Conservation (phyloP, 441 rosid species). For the Melastoma candidum region DNA sequence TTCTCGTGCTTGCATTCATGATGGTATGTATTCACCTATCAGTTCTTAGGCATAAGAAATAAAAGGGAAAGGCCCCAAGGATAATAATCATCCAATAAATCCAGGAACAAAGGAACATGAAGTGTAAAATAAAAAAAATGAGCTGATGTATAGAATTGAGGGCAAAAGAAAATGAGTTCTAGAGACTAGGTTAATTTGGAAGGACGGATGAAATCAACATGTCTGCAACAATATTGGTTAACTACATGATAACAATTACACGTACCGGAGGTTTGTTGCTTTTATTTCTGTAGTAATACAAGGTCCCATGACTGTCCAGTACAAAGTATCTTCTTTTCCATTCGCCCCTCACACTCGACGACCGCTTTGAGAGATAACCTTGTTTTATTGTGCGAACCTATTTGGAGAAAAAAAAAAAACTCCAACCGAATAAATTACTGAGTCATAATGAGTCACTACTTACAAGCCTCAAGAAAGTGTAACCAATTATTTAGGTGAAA, state of each 20-base stretch:
- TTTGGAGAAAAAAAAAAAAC: slow-evolving; percentile 8
- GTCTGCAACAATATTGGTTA: background rate
- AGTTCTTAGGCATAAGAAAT: no score
- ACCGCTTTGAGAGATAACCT: slow-evolving; percentile 79
- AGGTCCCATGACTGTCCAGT: slow-evolving; percentile 71
- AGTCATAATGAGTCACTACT: background rate
- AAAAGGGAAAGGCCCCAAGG: no score
- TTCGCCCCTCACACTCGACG: slow-evolving; percentile 65
- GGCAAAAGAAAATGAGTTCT: no score
- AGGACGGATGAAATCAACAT: background rate
- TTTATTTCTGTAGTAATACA: slow-evolving; percentile 66
- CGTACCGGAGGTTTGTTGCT: slow-evolving; percentile 53
- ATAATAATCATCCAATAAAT: no score
- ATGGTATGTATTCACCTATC: no score
- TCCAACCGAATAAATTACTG: slow-evolving; percentile 7
- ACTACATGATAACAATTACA: background rate
- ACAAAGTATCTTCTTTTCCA: slow-evolving; percentile 95
- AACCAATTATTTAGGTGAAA: no score
- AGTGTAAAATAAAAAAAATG: no score
- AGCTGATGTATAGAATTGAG: no score
- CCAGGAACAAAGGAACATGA: no score
- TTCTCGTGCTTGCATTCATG: no score
- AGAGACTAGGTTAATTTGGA: background rate
- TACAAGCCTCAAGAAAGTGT: no score
- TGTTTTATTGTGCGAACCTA: slow-evolving; percentile 64